A percentile compares a stretch with the other conserved stretches of the same genome.
phyloP scores from a whole-genome alignment of 2,329 filamentous ascomycete species.

The Penicillium capsulatum region DNA sequence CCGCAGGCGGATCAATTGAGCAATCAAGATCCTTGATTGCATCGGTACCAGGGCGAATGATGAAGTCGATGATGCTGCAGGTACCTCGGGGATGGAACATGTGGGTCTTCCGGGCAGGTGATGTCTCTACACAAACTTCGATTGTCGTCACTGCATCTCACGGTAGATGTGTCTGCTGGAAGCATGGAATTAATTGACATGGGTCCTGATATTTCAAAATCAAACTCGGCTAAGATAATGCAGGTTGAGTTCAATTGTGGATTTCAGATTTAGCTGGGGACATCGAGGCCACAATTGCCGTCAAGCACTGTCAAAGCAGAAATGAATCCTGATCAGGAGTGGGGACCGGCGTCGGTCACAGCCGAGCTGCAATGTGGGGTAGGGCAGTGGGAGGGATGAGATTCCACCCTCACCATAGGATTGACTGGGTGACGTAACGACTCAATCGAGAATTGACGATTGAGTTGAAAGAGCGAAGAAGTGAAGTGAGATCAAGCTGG shows the following conservation, averaged over 20 bases:
- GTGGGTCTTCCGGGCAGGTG: conserved; percentile 12
- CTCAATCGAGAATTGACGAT: conserved; percentile 1
- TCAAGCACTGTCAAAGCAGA: too few species aligned
- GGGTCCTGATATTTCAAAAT: background rate
- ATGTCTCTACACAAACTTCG: conserved; percentile 9
- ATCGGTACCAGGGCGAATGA: conserved; percentile 1
- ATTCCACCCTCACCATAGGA: too few species aligned
- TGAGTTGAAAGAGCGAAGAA: background rate
- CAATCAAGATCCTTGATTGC: conserved; percentile 5
- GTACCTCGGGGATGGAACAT: background rate
- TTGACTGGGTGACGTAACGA: conserved; percentile 20
- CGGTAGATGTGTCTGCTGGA: background rate
- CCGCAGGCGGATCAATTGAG: conserved; percentile 6
- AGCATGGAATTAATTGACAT: background rate
- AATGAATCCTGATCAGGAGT: too few species aligned
- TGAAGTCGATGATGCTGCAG: conserved; percentile 20
- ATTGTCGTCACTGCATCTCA: conserved; percentile 6
- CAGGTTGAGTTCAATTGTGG: too few species aligned
- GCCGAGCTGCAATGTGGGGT: conserved; percentile 4
- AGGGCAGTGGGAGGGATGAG: background rate
- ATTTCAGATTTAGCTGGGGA: too few species aligned
- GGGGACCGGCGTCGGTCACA: too few species aligned
- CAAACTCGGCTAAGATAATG: too few species aligned
- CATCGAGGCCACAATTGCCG: too few species aligned
- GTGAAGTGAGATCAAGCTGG: background rate